phyloP scores from a whole-genome alignment of 176 grass and related monocot genomes.

The Oryza meridionalis region DNA sequence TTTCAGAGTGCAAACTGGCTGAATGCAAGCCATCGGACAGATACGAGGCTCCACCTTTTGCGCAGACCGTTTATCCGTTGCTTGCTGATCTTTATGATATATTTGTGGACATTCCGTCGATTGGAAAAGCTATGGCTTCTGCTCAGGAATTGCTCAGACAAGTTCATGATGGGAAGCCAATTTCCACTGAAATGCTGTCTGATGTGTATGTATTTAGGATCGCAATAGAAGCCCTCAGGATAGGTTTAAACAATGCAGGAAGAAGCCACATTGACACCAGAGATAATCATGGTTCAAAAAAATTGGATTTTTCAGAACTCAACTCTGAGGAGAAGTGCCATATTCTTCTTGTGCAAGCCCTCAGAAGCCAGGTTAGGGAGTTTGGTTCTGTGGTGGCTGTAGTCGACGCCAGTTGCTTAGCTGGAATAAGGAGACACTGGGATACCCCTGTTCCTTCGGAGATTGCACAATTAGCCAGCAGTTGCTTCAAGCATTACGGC shows the following conservation, averaged over 20 bases:
- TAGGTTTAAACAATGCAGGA: conserved; percentile 74
- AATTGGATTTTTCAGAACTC: conserved; percentile 67
- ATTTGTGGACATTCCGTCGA: conserved; percentile 74
- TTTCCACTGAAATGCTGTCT: conserved; percentile 65
- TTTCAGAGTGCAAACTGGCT: conserved; percentile 38
- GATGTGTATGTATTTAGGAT: conserved; percentile 80
- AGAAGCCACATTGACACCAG: conserved; percentile 46
- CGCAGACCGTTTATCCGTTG: conserved; percentile 78
- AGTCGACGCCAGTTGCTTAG: conserved; percentile 71
- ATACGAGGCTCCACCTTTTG: conserved; percentile 73
- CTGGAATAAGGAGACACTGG: conserved; percentile 87
- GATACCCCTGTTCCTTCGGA: conserved; percentile 65
- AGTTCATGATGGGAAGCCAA: conserved; percentile 70
- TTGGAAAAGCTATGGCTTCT: conserved; percentile 76
- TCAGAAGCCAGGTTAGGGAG: conserved; percentile 69
- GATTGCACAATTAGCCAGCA: conserved; percentile 56
- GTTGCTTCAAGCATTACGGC: conserved; percentile 55
- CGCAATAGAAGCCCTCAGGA: conserved; percentile 83
- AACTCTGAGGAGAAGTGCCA: conserved; percentile 78
- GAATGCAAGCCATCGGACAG: conserved; percentile 45
- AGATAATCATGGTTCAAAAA: conserved; percentile 29
- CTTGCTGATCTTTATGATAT: conserved; percentile 79
- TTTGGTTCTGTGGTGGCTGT: conserved; percentile 78
- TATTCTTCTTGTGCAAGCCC: conserved; percentile 78
- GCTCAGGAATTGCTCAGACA: conserved; percentile 69